Percentiles rank a stretch among this genome's conserved stretches.
Evolutionary conservation across 2,329 filamentous ascomycete genomes (phyloP).

Genomic region (Ceratocystis eucalypticola): DNA sequence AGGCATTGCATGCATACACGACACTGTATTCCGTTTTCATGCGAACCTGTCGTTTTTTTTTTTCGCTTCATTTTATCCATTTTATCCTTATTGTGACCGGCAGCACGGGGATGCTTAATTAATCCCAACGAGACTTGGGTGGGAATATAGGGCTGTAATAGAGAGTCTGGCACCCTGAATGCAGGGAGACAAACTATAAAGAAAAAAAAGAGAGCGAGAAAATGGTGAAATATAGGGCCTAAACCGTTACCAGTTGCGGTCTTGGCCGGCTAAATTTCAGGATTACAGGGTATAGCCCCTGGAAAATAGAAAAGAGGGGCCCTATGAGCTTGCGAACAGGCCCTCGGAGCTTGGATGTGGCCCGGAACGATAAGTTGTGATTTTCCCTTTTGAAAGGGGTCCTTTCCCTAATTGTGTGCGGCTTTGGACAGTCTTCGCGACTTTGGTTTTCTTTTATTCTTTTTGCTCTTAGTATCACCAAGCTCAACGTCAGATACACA

Average conservation of each 20-base stretch:
- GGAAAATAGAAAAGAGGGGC: not conserved
- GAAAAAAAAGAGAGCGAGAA: not conserved
- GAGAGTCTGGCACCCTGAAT: not conserved
- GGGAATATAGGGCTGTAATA: conserved; percentile 1
- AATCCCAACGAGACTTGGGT: not conserved
- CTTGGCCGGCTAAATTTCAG: not conserved
- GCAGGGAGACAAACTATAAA: not conserved
- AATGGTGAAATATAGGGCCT: not conserved
- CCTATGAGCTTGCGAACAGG: not conserved
- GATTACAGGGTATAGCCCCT: not conserved
- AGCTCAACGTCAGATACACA: not conserved
- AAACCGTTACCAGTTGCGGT: not conserved
- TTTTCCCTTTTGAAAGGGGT: not conserved
- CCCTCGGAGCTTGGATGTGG: not conserved
- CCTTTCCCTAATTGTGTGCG: not conserved
- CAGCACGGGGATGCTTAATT: not conserved
- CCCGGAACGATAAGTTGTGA: not conserved
- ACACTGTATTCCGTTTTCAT: conserved; percentile 2
- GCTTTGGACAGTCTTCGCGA: not conserved
- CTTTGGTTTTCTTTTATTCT: not conserved
- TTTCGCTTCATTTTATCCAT: no score
- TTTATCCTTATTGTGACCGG: not conserved
- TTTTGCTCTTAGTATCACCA: not conserved
- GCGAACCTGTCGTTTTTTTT: not conserved
- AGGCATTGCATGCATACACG: not conserved